Evolutionary conservation across 495 filamentous ascomycete genomes (phyloP).

Genomic region (Podospora didyma): DNA sequence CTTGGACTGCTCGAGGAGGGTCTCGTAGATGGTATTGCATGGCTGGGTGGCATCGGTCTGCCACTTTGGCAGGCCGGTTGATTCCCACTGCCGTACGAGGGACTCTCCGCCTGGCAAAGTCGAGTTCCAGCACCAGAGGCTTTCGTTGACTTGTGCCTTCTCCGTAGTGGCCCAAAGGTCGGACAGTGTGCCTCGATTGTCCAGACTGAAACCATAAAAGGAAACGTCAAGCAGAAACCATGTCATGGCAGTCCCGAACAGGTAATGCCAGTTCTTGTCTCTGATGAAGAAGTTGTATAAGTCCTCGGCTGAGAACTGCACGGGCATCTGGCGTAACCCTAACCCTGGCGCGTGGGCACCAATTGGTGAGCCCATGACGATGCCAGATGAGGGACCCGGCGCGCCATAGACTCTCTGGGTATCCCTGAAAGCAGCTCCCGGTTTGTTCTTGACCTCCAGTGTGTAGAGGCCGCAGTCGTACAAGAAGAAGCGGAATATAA

Average conservation of each 20-base stretch:
- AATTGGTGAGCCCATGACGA: constrained; percentile 61
- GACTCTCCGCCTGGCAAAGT: constrained; percentile 41
- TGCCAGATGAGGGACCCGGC: constrained; percentile 55
- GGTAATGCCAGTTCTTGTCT: constrained; percentile 35
- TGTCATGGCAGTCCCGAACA: constrained; percentile 32
- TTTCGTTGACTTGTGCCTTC: constrained; percentile 4
- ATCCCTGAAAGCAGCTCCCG: constrained; percentile 59
- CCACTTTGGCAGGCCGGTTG: constrained; percentile 24
- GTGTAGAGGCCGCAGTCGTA: constrained; percentile 72
- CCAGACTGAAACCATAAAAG: constrained; percentile 35
- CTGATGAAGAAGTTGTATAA: constrained; percentile 27
- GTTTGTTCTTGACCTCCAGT: constrained; percentile 65
- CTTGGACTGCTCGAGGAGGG: constrained; percentile 64
- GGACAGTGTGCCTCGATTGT: constrained; percentile 31
- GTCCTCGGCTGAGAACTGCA: constrained; percentile 30
- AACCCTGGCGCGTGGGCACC: constrained; percentile 20
- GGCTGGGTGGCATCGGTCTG: constrained; percentile 32
- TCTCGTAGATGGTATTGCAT: constrained; percentile 56
- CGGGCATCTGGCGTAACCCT: constrained; percentile 14
- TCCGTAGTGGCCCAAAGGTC: constrained; percentile 30
- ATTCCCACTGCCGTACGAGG: constrained; percentile 21
- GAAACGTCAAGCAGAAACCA: constrained; percentile 38
- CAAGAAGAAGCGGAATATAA: constrained; percentile 76
- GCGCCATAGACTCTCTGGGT: constrained; percentile 52
- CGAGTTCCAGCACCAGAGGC: constrained; percentile 51